Base-by-base conservation (phyloP, 768 basidiomycete genomes). In the Gymnopilus junonius region DNA sequence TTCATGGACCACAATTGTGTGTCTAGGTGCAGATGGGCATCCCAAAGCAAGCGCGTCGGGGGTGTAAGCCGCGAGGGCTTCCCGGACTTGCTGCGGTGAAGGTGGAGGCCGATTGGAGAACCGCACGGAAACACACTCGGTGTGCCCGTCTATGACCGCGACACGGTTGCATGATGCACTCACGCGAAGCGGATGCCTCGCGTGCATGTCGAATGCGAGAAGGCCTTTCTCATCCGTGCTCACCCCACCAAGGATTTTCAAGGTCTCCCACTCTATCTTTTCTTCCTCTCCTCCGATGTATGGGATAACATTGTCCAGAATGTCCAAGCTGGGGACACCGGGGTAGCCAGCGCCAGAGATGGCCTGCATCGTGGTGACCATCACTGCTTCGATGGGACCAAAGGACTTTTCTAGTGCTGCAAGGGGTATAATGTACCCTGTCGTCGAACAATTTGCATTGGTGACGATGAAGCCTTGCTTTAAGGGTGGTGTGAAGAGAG, bases 331-430 rank as follows among this genome's bases (percentile, higher is more conserved):
- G 14, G 94, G 77, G 0, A 99, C 89, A 55, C 97, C 97, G 1
- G 97, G 97, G 79, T 99, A 99, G n/a, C 97, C 97, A 0, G 87
- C 96, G 37, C 97, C 97, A 0, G 94, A 96, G 76, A 99, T 95
- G 64, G 97, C 97, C 76, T 99, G 97, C 84, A 99, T 88, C 4
- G 97, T 99, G 6, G 95, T 97, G 74, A 96, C 91, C 71, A 98
- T 80, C 71, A 94, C 88, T 1, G 88, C 85, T 69, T 98, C 93
- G 73, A 99, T 82, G n/a, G 95, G 96, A 5, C 97, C 97, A 65
- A 99, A 99, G 0, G 91, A 83, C 65, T 84, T 86, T 76, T 97
- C 95, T 67, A 98, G 85, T 0, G 95, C 95, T 51, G 87, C 85
- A 68, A 98, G 88, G n/a, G 95, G 94, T 62, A 97, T 87, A 62